phyloP scores from a whole-genome alignment of 108 stramenopile species.

The Skeletonema costatum region DNA sequence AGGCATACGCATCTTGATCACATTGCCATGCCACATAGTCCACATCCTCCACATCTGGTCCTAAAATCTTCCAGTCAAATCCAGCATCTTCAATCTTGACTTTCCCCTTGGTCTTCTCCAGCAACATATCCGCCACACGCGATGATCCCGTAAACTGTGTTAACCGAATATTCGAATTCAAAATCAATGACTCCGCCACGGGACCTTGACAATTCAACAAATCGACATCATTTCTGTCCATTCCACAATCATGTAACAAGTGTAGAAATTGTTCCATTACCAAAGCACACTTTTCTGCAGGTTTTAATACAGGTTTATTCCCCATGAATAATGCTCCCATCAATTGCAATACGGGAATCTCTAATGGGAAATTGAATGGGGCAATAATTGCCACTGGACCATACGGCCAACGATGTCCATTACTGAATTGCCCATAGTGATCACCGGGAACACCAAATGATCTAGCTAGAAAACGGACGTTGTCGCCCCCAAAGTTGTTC shows the following conservation, averaged over 20 bases:
- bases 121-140: constrained; percentile 82
- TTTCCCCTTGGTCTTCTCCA: constrained; percentile 85
- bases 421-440: constrained; percentile 93
- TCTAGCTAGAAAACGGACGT: constrained; percentile 90
- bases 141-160: constrained; percentile 98
- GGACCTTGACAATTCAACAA: constrained; percentile 91
- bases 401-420: constrained; percentile 96
- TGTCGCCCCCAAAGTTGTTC: constrained; percentile 92
- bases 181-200: constrained; percentile 86
- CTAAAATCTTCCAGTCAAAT: constrained; percentile 98
- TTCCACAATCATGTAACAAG: constrained; percentile 91
- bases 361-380: constrained; percentile 97
- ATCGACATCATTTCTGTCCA: constrained; percentile 90
- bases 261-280: constrained; percentile 96
- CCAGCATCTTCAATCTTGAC: constrained; percentile 98
- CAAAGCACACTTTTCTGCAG: constrained; percentile 84
- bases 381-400: constrained; percentile 93
- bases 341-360: constrained; percentile 95
- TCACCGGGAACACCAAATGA: constrained; percentile 92
- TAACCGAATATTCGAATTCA: constrained; percentile 78
- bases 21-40: constrained; percentile 98
- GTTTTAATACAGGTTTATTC: constrained; percentile 94
- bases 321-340: constrained; percentile 99
- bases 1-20: constrained; percentile 98
- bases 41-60: constrained; percentile 90